These are phyloP conservation scores for Pulveroboletus sp. DNA, from an alignment of 768 basidiomycete genomes.

Conservation along the genomic window DNA sequence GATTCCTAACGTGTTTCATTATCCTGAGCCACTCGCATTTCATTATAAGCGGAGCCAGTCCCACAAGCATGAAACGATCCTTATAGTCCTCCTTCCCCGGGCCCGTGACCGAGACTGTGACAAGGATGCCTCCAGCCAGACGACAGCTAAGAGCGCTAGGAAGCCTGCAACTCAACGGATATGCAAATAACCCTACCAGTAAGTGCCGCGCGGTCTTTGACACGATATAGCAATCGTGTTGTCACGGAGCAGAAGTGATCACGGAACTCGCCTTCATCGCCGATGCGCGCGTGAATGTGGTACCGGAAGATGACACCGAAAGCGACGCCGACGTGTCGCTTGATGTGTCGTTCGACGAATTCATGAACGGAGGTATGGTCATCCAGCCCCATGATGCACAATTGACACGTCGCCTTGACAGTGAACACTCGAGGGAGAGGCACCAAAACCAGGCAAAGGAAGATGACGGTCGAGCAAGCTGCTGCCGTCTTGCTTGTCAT, in stretches of 20 bases:
- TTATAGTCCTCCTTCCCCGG: no score
- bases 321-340: conserved; percentile 8
- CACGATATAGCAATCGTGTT: background rate
- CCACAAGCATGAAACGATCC: no score
- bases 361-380: conserved; percentile 24
- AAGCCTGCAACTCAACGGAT: conserved; percentile 18
- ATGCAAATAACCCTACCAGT: conserved; percentile 27
- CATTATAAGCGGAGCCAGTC: conserved; percentile 5
- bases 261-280: conserved; percentile 25
- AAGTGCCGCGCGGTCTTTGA: conserved; percentile 1
- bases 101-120: no score
- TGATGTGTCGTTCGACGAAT: conserved; percentile 25
- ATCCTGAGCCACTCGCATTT: background rate
- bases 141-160: conserved; percentile 16
- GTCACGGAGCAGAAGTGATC: conserved; percentile 19
- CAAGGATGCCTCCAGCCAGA: conserved; percentile 21
- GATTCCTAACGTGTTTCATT: no score
- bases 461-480: conserved; percentile 22
- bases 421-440: conserved; percentile 25
- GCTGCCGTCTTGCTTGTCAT: conserved; percentile 23
- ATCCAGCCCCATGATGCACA: background rate
- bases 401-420: background rate
- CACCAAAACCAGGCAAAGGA: conserved; percentile 18
- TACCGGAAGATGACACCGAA: background rate
- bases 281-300: conserved; percentile 7